A percentile compares a stretch with the other conserved stretches of the same genome.
Conservation (phyloP, 257 asterid species). For the Petunia axillaris region DNA sequence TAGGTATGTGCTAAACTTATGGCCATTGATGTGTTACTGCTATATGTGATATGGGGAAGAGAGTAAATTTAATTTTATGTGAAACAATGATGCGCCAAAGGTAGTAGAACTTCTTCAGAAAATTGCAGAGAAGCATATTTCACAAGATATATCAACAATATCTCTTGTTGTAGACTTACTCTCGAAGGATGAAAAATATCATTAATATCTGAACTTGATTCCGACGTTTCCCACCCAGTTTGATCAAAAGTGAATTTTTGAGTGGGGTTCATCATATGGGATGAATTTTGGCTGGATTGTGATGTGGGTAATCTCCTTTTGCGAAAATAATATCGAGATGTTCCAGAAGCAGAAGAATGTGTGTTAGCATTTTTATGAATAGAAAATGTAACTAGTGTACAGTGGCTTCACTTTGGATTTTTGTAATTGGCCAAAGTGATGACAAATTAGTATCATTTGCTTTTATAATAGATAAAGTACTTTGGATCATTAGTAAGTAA, state of each 20-base stretch:
- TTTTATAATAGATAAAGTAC: too few relatives aligned
- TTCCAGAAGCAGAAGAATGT: background rate
- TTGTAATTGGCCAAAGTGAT: too few relatives aligned
- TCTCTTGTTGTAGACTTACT: constrained; percentile 63
- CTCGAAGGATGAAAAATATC: constrained; percentile 56
- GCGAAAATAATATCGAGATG: background rate
- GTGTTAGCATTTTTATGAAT: too few relatives aligned
- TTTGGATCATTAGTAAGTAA: too few relatives aligned
- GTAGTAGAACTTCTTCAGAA: constrained; percentile 63
- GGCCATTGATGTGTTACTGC: too few relatives aligned
- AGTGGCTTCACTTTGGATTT: too few relatives aligned
- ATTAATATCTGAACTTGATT: constrained; percentile 50
- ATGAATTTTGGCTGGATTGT: background rate
- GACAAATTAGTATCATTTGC: too few relatives aligned
- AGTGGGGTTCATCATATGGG: background rate
- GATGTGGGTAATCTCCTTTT: background rate
- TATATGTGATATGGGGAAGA: too few relatives aligned
- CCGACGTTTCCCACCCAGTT: constrained; percentile 55
- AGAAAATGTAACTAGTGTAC: too few relatives aligned
- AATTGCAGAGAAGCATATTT: constrained; percentile 57
- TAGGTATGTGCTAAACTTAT: too few relatives aligned
- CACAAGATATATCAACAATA: constrained; percentile 52
- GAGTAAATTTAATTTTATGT: constrained; percentile 31
- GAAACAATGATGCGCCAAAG: constrained; percentile 45
- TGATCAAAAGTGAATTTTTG: constrained; percentile 5